phyloP scores from a whole-genome alignment of 768 basidiomycete genomes.

The Kwoniella sp. region DNA sequence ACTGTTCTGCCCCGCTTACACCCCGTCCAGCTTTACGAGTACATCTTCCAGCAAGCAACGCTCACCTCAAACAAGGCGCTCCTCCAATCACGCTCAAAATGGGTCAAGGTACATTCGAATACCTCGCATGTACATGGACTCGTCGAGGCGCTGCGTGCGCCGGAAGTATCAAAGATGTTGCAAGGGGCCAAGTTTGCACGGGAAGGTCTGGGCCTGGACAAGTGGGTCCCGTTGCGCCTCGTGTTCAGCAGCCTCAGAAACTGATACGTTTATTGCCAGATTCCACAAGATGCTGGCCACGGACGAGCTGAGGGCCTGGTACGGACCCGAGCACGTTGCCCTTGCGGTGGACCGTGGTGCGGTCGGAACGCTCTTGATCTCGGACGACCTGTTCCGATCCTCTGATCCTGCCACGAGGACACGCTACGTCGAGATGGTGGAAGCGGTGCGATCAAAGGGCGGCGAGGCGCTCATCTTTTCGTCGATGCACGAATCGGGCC shows the following conservation, averaged over 20 bases:
- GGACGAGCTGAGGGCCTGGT: constrained; percentile 97
- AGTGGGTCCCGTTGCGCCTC: constrained; percentile 55
- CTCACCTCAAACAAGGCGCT: constrained; percentile 73
- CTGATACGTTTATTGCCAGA: constrained; percentile 52
- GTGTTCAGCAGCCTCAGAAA: too few relatives aligned
- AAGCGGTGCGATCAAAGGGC: constrained; percentile 79
- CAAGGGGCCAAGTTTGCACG: constrained; percentile 80
- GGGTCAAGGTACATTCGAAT: constrained; percentile 81
- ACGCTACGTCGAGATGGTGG: constrained; percentile 79
- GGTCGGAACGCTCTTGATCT: constrained; percentile 87
- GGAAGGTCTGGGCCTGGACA: constrained; percentile 87
- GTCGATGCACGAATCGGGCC: constrained; percentile 98
- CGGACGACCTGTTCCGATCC: constrained; percentile 87
- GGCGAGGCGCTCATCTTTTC: constrained; percentile 96
- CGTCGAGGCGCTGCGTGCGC: constrained; percentile 88
- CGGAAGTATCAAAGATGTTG: constrained; percentile 62
- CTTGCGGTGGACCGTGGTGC: constrained; percentile 90
- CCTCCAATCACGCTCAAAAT: constrained; percentile 74
- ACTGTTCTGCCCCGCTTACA: not conserved
- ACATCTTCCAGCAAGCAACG: constrained; percentile 74
- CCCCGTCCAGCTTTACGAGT: constrained; percentile 57
- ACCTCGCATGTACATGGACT: constrained; percentile 94
- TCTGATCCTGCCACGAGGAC: constrained; percentile 73
- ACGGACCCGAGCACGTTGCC: constrained; percentile 89
- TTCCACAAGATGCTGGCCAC: constrained; percentile 96